Conservation (phyloP, 2,329 filamentous ascomycete species). For the Colletotrichum lupini region DNA sequence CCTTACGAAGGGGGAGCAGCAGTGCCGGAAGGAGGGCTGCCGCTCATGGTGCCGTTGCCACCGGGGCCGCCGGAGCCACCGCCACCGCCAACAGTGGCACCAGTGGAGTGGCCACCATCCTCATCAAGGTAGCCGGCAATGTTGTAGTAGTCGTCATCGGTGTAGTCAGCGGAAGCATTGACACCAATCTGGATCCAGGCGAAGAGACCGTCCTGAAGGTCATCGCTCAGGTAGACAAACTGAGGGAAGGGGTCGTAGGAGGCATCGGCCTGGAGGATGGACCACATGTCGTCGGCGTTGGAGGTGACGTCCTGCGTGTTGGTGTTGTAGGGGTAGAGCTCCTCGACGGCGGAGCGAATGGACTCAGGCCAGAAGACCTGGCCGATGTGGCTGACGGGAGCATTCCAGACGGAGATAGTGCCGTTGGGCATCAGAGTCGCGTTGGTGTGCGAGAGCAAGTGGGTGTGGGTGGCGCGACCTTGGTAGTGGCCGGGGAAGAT, state of each 20-base stretch:
- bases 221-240: constrained; percentile 67
- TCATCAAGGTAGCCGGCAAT: constrained; percentile 24
- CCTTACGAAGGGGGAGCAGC: constrained; percentile 12
- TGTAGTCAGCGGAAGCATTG: constrained; percentile 45
- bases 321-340: constrained; percentile 56
- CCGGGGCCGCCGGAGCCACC: constrained; percentile 11
- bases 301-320: constrained; percentile 59
- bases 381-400: constrained; percentile 67
- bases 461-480: constrained; percentile 59
- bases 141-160: constrained; percentile 30
- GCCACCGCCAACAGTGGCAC: background rate
- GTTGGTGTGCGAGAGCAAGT: constrained; percentile 53
- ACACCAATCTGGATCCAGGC: constrained; percentile 67
- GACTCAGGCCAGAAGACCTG: constrained; percentile 73
- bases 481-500: constrained; percentile 58
- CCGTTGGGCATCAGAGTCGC: constrained; percentile 46
- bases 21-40: constrained; percentile 14
- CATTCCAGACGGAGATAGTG: constrained; percentile 45
- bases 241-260: constrained; percentile 64
- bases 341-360: constrained; percentile 63
- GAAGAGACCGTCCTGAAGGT: constrained; percentile 61
- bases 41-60: constrained; percentile 17
- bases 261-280: constrained; percentile 56
- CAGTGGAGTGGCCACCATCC: constrained; percentile 26
- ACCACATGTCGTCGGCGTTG: constrained; percentile 60